A percentile compares a stretch with the other conserved stretches of the same genome.
Evolutionary conservation across 179 eudicot species (phyloP).

Genomic region (Drosera spatulata): DNA sequence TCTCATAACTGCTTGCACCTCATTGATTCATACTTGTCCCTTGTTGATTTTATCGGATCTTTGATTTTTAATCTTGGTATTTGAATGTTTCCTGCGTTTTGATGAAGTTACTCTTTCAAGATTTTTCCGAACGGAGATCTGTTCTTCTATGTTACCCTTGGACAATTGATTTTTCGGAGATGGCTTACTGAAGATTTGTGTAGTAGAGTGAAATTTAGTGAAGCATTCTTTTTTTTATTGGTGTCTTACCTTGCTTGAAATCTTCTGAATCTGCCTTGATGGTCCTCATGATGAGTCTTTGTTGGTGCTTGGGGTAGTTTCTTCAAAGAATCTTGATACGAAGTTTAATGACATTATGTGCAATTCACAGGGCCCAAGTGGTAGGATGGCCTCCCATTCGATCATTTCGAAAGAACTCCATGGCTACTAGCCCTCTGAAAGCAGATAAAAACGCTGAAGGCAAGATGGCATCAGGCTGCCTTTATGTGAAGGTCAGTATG

Average conservation of each 20-base stretch:
- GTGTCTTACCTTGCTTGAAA: background rate
- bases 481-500: conserved; percentile 62
- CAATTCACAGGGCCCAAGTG: conserved; percentile 37
- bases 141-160: no score
- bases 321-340: background rate
- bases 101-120: no score
- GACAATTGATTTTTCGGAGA: no score
- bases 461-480: conserved; percentile 20
- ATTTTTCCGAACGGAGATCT: no score
- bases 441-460: conserved; percentile 16
- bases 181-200: no score
- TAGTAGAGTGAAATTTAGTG: no score
- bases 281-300: background rate
- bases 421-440: conserved; percentile 29
- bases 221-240: no score
- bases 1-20: no score
- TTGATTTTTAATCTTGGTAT: no score
- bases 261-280: background rate
- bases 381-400: conserved; percentile 81
- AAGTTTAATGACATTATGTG: background rate
- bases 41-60: no score
- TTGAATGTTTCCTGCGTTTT: no score
- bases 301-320: background rate
- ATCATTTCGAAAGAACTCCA: conserved; percentile 52
- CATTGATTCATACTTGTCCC: no score